phyloP scores from a whole-genome alignment of 2,329 filamentous ascomycete species.

The Fusarium goolgardi region DNA sequence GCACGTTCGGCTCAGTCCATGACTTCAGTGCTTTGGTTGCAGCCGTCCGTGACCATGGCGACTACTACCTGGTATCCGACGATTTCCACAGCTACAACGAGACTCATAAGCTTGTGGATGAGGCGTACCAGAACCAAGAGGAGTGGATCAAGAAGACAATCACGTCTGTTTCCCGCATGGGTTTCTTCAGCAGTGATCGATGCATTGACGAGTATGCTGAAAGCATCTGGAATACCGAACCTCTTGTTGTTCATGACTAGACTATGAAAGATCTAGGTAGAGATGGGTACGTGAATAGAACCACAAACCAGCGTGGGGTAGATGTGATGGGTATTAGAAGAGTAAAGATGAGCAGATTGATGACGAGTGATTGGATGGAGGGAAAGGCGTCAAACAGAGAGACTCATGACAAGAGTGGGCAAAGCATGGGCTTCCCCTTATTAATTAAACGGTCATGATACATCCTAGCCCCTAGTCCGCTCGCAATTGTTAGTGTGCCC shows the following conservation, averaged over 20 bases:
- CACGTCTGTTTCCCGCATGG: constrained; percentile 89
- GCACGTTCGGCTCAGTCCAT: constrained; percentile 81
- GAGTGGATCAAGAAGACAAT: constrained; percentile 94
- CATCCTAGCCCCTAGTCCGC: not conserved
- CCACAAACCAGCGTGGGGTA: constrained; percentile 13
- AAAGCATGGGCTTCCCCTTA: constrained; percentile 20
- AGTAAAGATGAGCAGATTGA: constrained; percentile 32
- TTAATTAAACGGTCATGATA: constrained; percentile 35
- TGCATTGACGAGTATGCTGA: constrained; percentile 99
- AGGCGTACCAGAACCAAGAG: constrained; percentile 91
- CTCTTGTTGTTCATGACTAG: constrained; percentile 64
- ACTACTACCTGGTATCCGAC: constrained; percentile 97
- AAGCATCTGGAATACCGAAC: constrained; percentile 96
- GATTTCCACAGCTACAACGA: constrained; percentile 96
- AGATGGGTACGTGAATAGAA: constrained; percentile 28
- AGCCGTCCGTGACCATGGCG: constrained; percentile 90
- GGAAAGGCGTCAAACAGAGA: constrained; percentile 8
- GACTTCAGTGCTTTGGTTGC: constrained; percentile 86
- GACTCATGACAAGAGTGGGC: constrained; percentile 23
- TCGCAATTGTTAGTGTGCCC: not conserved
- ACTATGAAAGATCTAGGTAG: constrained; percentile 14
- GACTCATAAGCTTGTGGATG: constrained; percentile 90
- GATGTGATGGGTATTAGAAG: constrained; percentile 13
- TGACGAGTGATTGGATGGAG: constrained; percentile 2
- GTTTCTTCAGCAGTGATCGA: constrained; percentile 94